A percentile compares a stretch with the other conserved stretches of the same genome.
Evolutionary conservation across 352 stramenopile species (phyloP).

Genomic region (Pelagophyceae sp.): DNA sequence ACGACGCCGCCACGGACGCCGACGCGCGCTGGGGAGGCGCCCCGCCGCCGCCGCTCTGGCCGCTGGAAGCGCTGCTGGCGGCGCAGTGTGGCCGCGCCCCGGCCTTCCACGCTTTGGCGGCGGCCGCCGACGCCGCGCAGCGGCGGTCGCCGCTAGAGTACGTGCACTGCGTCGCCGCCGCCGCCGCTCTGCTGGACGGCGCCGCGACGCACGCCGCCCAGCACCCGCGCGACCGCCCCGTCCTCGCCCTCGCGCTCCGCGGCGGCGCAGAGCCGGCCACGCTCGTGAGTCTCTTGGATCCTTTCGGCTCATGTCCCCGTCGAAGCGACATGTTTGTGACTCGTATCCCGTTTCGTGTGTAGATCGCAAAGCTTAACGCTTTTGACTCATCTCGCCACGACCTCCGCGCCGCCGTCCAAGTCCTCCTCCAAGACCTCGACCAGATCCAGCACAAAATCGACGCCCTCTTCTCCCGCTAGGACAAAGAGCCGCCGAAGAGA

Average conservation of each 20-base stretch:
- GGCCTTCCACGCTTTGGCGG: not conserved
- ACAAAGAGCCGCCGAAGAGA: too few species aligned
- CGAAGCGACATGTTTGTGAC: not conserved
- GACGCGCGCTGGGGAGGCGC: not conserved
- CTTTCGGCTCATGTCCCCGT: not conserved
- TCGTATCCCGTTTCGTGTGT: not conserved
- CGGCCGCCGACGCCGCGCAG: not conserved
- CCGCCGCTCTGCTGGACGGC: not conserved
- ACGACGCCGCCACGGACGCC: not conserved
- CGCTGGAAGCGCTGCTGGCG: not conserved
- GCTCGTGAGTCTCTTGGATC: not conserved
- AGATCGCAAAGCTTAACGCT: too few species aligned
- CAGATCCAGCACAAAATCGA: not conserved
- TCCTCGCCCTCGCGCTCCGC: not conserved
- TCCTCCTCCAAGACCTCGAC: not conserved
- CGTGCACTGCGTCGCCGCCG: not conserved
- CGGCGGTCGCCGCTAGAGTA: not conserved
- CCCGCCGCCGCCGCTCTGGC: not conserved
- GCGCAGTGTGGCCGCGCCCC: not conserved
- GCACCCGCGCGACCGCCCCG: not conserved
- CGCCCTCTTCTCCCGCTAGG: not conserved
- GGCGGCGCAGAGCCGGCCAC: not conserved
- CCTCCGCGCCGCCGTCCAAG: not conserved
- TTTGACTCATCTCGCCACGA: not conserved
- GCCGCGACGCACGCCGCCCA: not conserved